A percentile compares a stretch with the other conserved stretches of the same genome.
phyloP scores from a whole-genome alignment of 352 stramenopile species.

The Pythium monospermum region DNA sequence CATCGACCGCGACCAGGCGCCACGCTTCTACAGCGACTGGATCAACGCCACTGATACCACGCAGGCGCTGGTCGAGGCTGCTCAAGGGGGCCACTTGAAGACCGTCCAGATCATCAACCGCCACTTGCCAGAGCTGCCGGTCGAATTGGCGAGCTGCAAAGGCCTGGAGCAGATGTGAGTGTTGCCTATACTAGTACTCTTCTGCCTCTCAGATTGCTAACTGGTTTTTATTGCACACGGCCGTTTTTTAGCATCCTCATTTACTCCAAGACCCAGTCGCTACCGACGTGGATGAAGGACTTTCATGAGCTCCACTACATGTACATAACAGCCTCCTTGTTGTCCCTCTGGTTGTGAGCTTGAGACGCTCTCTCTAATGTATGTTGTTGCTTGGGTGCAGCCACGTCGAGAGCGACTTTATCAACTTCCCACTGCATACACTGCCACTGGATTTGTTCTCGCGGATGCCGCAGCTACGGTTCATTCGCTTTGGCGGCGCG shows the following conservation, averaged over 20 bases:
- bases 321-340: conserved; percentile 8
- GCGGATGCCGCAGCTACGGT: conserved; percentile 10
- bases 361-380: not conserved
- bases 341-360: not conserved
- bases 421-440: not conserved
- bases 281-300: conserved; percentile 19
- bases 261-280: conserved; percentile 17
- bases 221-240: too few relatives aligned
- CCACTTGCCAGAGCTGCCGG: conserved; percentile 8
- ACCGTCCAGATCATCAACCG: conserved; percentile 27
- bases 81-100: conserved; percentile 12
- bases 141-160: conserved; percentile 10
- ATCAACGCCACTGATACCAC: conserved; percentile 10
- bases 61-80: conserved; percentile 4
- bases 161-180: conserved; percentile 20
- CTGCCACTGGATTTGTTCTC: conserved; percentile 10
- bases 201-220: not conserved
- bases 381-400: conserved; percentile 3
- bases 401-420: conserved; percentile 13
- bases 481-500: conserved; percentile 16
- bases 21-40: conserved; percentile 15
- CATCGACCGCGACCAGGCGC: conserved; percentile 9
- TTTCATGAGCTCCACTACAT: conserved; percentile 22
- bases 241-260: too few relatives aligned
- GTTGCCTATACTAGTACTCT: not conserved